Conservation (phyloP, 345 rosid genomes). For the Pistacia vera region DNA sequence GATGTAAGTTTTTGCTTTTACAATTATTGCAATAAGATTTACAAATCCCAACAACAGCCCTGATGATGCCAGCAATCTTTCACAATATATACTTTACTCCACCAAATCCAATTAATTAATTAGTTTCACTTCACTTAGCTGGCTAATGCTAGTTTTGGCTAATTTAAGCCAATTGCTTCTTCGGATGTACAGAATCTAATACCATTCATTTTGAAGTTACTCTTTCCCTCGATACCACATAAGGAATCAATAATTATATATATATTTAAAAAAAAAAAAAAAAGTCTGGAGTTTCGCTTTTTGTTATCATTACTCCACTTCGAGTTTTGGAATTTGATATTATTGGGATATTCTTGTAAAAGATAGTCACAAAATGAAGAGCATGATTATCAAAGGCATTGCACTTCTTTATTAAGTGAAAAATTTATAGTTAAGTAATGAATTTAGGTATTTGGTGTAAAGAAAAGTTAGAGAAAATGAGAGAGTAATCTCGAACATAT, state of each 20-base stretch:
- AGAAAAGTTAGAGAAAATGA: too few species aligned
- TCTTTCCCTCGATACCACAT: background rate
- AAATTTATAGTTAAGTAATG: too few species aligned
- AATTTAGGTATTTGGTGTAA: too few species aligned
- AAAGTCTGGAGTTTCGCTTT: too few species aligned
- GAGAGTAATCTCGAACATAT: too few species aligned
- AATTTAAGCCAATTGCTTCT: background rate
- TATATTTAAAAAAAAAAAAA: background rate
- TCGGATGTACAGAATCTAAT: background rate
- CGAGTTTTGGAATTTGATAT: too few species aligned
- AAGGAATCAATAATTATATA: background rate
- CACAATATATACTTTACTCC: background rate
- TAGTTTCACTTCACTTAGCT: background rate
- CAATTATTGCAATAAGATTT: background rate
- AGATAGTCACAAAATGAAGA: too few species aligned
- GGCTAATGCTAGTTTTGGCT: background rate
- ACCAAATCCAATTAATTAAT: background rate
- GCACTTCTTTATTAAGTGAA: too few species aligned
- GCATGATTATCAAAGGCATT: too few species aligned
- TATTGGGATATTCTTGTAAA: too few species aligned
- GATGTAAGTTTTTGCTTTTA: background rate
- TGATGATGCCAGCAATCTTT: constrained; percentile 2
- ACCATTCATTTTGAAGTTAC: background rate
- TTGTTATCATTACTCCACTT: too few species aligned
- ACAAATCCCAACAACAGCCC: background rate